Conservation (phyloP, 352 stramenopile genomes). For the Pilasporangium apinafurcum region DNA sequence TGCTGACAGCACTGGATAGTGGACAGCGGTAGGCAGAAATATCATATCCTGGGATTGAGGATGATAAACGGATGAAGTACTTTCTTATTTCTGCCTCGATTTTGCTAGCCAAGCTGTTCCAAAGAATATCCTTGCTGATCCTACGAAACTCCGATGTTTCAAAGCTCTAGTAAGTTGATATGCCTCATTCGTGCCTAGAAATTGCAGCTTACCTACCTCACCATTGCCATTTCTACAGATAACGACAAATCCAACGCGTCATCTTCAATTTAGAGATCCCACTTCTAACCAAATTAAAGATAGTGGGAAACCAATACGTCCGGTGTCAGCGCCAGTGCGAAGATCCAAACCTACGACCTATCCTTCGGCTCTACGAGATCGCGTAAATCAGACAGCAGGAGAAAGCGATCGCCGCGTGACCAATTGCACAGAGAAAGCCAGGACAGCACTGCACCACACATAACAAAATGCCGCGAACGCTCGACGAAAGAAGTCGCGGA, state of each 20-base stretch:
- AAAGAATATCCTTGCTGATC: conserved; percentile 75
- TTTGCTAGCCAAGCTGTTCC: conserved; percentile 11
- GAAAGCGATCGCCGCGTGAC: not conserved
- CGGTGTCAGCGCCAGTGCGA: conserved; percentile 65
- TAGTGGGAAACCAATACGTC: conserved; percentile 14
- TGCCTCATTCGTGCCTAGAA: too few relatives aligned
- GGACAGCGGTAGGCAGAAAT: conserved; percentile 10
- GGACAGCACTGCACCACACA: too few relatives aligned
- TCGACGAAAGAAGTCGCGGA: not conserved
- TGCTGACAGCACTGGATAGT: conserved; percentile 18
- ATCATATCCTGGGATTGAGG: not conserved
- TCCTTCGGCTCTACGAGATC: conserved; percentile 40
- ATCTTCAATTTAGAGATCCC: conserved; percentile 5
- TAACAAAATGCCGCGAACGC: not conserved
- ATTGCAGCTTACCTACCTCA: too few relatives aligned
- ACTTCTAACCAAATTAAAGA: not conserved
- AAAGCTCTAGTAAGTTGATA: conserved; percentile 64
- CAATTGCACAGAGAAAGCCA: too few relatives aligned
- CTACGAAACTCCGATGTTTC: conserved; percentile 54
- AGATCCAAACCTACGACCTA: conserved; percentile 48
- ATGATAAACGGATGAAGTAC: not conserved
- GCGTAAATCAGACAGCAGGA: conserved; percentile 21
- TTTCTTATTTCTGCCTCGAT: too few relatives aligned
- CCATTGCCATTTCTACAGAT: conserved; percentile 21
- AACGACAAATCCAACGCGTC: conserved; percentile 23